Base-by-base conservation (phyloP, 2,329 filamentous ascomycete species). In the Fusarium sp. region DNA sequence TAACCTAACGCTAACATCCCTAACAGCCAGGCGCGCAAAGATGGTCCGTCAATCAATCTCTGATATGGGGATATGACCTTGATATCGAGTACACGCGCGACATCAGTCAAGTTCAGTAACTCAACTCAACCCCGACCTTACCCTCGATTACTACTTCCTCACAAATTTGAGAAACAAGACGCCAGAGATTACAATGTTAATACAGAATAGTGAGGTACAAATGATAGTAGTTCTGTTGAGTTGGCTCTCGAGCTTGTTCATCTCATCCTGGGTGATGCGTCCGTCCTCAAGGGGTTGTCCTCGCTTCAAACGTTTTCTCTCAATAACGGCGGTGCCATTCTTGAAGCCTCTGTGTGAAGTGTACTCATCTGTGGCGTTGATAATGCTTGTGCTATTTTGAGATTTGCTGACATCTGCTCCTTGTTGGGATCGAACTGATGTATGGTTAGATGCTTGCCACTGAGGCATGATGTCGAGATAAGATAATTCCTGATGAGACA, bases 321-420 rank as follows among this genome's bases (percentile, higher is more conserved):
- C 22, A 18, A 5, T 20, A 2, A 20, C 8, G 26, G 4, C 0
- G 1, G 1, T 2, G 3, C 2, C 9, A 1, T 12, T 9, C 0
- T 22, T 33, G 10, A 3, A 4, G 18, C 16, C 24, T 7, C 20
- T 28, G 2, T 38, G 14, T 9, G 1, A 3, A 12, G 13, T 24
- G 1, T 6, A 22, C 14, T 7, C 20, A 16, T n/a, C 10, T 10
- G 20, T 28, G 11, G 1, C 7, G 2, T 13, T 2, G 24, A 13
- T 3, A 2, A 13, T 28, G 5, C 14, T 18, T 6, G 7, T 10
- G 33, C 14, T 22, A 8, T 26, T 4, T 10, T 9, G 8, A 35
- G n/a, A 51, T 51, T 11, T 11, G 2, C 14, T 8, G 18, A 36
- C 7, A 18, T 3, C 4, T 16, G 13, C 26, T 36, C 1, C 20